phyloP scores from a whole-genome alignment of 805 yeast genomes.

The Sungouiozyma intestinalis region DNA sequence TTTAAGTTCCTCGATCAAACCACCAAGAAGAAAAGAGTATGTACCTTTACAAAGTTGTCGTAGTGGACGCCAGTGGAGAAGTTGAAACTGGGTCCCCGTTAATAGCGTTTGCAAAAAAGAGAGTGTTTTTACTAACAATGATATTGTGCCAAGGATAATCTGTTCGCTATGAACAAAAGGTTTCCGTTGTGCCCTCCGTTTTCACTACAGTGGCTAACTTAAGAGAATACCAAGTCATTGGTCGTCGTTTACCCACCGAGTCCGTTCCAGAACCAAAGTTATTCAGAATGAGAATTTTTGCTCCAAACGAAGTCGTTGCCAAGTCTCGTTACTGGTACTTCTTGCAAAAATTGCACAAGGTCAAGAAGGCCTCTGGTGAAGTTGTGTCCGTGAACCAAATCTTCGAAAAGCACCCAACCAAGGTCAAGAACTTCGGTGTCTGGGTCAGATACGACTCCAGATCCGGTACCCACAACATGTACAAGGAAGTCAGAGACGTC shows the following conservation, averaged over 20 bases:
- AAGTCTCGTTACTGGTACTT: conserved; percentile 99
- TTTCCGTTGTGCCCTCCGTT: conserved; percentile 38
- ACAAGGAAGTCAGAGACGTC: conserved; percentile 99
- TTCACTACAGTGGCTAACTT: conserved; percentile 72
- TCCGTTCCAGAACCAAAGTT: conserved; percentile 98
- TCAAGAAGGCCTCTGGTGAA: conserved; percentile 99
- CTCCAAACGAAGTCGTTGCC: conserved; percentile 97
- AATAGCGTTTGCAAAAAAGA: too few species aligned
- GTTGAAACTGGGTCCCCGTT: too few species aligned
- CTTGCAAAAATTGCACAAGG: conserved; percentile 98
- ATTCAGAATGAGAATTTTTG: conserved; percentile 99
- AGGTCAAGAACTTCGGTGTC: conserved; percentile 98
- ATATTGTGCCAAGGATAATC: too few species aligned
- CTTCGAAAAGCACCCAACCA: conserved; percentile 93
- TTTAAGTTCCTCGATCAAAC: not conserved
- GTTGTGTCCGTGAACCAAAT: conserved; percentile 86
- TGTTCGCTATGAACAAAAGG: conserved; percentile 36
- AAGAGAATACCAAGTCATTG: conserved; percentile 99
- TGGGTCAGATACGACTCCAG: conserved; percentile 99
- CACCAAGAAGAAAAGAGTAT: not conserved
- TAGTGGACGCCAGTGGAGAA: too few species aligned
- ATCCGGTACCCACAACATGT: conserved; percentile 99
- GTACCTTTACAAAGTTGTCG: too few species aligned
- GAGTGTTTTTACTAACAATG: not conserved
- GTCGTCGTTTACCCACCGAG: conserved; percentile 99